Base-by-base conservation (phyloP, 345 rosid genomes). In the Jatropha curcas region DNA sequence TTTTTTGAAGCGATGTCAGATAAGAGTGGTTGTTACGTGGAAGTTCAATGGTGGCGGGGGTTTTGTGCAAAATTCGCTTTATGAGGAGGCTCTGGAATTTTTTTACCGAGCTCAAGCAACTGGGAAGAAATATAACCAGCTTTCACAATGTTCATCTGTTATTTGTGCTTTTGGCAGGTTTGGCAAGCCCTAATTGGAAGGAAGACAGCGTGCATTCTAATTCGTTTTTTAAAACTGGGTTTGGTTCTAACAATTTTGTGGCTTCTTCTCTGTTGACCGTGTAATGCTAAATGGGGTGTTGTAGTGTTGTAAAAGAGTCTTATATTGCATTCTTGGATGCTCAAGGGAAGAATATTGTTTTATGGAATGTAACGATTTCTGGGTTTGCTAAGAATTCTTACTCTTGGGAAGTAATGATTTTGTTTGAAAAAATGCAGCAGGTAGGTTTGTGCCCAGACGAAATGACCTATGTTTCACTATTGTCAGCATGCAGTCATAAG, bases 361-460 rank as follows among this genome's bases (percentile, higher is more conserved):
- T 82, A 51, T 91, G 95, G 96, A 96, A 93, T 74, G 86, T 79
- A 1, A 90, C 91, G 84, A 86, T 92, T 58, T 87, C 88, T n/a
- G 92, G 86, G 65, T 88, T 93, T 74, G 88, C 89, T 13, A 95
- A 89, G 66, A 90, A 90, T 79, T 86, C 87, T 66, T 58, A 76
- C 27, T 70, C 81, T 2, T 50, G 81, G 65, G 97, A 90, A 82
- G 98, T 68, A 61, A 88, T 88, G 92, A 81, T 88, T 71, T 79
- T 91, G 68, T 93, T 86, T 71, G 94, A 87, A 85, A 89, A 95
- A 80, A 88, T 91, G 94, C 96, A 91, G 87, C 91, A 88, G 85
- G 39, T 61, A 56, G 90, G 91, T 24, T 41, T 88, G 66, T 20
- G 17, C 5, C 97, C 93, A 0, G 90, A 87, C 79, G 90, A 92